These are phyloP conservation scores for Anastatica hierochuntica DNA, from an alignment of 345 rosid genomes.

Conservation along the genomic window DNA sequence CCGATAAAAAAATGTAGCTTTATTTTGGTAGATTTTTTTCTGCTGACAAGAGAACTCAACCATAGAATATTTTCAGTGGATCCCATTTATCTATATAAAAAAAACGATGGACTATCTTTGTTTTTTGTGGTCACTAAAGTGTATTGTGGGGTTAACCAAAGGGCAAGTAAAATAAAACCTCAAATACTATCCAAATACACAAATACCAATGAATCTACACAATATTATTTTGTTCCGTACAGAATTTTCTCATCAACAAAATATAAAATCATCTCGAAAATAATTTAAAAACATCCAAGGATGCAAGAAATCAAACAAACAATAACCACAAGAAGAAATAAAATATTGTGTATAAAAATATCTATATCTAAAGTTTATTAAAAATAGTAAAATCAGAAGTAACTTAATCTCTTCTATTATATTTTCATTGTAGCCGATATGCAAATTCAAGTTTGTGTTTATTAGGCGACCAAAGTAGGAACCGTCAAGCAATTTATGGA, in stretches of 20 bases:
- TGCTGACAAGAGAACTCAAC: constrained; percentile 21
- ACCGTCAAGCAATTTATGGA: not conserved
- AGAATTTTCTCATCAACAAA: not conserved
- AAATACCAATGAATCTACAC: constrained; percentile 4
- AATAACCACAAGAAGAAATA: constrained; percentile 1
- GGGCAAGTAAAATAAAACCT: constrained; percentile 15
- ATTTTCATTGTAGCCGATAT: not conserved
- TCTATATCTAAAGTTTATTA: not conserved
- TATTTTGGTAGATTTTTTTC: constrained; percentile 19
- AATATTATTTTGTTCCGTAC: constrained; percentile 13
- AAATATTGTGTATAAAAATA: not conserved
- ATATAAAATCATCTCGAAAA: not conserved
- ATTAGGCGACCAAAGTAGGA: constrained; percentile 8
- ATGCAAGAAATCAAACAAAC: not conserved
- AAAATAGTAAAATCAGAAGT: not conserved
- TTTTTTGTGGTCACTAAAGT: constrained; percentile 31
- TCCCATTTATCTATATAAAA: constrained; percentile 13
- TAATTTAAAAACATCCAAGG: not conserved
- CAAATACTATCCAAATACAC: constrained; percentile 15
- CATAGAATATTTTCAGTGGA: constrained; percentile 28
- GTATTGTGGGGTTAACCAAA: constrained; percentile 28
- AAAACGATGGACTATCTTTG: constrained; percentile 7
- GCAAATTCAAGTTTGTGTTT: not conserved
- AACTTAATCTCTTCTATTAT: not conserved
- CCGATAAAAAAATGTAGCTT: not conserved